Base-by-base conservation (phyloP, 495 filamentous ascomycete species). In the Daldinia caldariorum region DNA sequence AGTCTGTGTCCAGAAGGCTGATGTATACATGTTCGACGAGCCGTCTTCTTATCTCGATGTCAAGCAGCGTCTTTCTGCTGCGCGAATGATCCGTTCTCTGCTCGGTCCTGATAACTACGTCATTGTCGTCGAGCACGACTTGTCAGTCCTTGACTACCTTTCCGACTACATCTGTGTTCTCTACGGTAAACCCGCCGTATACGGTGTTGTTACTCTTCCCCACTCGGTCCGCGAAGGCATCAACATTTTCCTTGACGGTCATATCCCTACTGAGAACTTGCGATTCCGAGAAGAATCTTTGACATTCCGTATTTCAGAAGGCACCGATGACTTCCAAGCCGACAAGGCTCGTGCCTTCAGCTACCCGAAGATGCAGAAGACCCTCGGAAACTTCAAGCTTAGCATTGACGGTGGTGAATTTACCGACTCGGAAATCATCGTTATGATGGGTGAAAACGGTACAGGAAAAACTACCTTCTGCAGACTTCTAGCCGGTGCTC, bases 1-100 rank as follows among this genome's bases (percentile, higher is more conserved):
- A 53, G 92, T 95, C 41, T 98, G 96, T 76, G 94, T 99, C 22
- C 94, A 97, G 78, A 89, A 97, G 72, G 94, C 94, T 39, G 95
- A 98, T 81, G 94, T 97, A 88, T 94, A 99, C 84, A 98, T 98
- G 96, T 99, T 99, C 74, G 95, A 99, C 78, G 95, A 99, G 83
- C 96, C 96, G 22, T 97, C 94, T 13, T 98, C 95, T 9, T 99
- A 97, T 75, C 89, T 99, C 34, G 96, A 99, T 89, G 69, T 77
- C 76, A 97, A 98, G 84, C 94, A 99, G 79, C 91, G 95, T 88
- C 84, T 99, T 76, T 91, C 89, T 72, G 95, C 95, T 67, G 94
- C 92, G 67, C 89, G 90, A 66, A 92, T 95, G 59, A 98, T 99
- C 76, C 94, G 95, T 53, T 90, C 90, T 50, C 88, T 98, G 18